Percentiles rank a stretch among this genome's conserved stretches.
These are phyloP conservation scores for Diaporthe longicolla DNA, from an alignment of 2,329 filamentous ascomycete genomes.

Conservation along the genomic window DNA sequence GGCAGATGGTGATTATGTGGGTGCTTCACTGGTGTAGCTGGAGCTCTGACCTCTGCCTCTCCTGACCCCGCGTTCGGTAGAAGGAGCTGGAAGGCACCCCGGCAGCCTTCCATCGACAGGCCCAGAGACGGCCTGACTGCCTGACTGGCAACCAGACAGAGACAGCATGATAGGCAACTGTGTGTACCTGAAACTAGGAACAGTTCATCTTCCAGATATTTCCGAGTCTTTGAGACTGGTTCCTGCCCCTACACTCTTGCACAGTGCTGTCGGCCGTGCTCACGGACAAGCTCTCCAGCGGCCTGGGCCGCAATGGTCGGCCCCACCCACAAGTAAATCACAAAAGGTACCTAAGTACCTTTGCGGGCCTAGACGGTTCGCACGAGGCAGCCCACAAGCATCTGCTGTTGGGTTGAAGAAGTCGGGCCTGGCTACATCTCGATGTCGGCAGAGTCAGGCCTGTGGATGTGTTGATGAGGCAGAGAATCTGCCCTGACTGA, in stretches of 20 bases:
- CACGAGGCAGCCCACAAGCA: background rate
- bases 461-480: background rate
- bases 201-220: background rate
- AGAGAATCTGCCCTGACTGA: no score
- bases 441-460: background rate
- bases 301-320: background rate
- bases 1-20: background rate
- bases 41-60: constrained; percentile 24
- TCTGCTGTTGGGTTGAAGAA: background rate
- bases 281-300: background rate
- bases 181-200: no score
- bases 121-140: constrained; percentile 1
- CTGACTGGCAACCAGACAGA: background rate
- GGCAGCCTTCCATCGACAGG: background rate
- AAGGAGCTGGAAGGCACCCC: constrained; percentile 28
- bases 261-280: background rate
- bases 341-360: background rate
- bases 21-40: background rate
- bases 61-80: constrained; percentile 12
- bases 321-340: background rate
- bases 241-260: background rate
- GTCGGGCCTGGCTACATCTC: background rate
- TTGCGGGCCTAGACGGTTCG: background rate
- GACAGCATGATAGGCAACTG: background rate
- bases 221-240: background rate